These are phyloP conservation scores for Cadophora sp. DNA, from an alignment of 2,329 filamentous ascomycete genomes.

Conservation along the genomic window DNA sequence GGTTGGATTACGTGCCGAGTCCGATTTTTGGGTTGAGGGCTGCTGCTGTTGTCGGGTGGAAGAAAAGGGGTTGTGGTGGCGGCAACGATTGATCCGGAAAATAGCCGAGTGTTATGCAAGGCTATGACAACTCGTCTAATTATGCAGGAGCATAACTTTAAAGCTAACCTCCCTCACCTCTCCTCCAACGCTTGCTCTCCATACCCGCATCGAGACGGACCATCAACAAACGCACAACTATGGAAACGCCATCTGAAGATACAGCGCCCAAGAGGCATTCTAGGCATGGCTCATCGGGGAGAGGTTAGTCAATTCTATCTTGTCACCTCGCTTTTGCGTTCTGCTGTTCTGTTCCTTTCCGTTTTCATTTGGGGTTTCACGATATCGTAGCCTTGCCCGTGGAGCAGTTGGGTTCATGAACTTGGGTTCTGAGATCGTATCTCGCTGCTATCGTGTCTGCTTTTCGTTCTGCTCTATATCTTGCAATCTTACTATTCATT, in stretches of 20 bases:
- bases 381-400: background rate
- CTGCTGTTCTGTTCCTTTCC: constrained; percentile 1
- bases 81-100: background rate
- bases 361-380: background rate
- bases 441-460: background rate
- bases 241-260: constrained; percentile 33
- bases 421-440: background rate
- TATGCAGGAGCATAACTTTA: constrained; percentile 10
- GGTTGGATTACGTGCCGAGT: no score
- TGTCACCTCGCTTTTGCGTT: background rate
- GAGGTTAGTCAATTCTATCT: constrained; percentile 32
- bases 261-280: constrained; percentile 34
- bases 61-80: background rate
- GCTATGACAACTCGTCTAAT: background rate
- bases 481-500: no score
- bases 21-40: background rate
- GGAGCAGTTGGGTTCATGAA: background rate
- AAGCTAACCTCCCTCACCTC: constrained; percentile 17
- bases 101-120: background rate
- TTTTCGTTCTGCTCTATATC: background rate
- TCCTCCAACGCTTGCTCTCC: background rate
- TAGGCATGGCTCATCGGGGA: constrained; percentile 35
- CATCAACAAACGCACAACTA: constrained; percentile 21
- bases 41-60: background rate
- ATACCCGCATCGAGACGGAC: background rate